Percentiles rank a stretch among this genome's conserved stretches.
phyloP scores from a whole-genome alignment of 192 early-diverging fungal species.

The Coemansia sp. region DNA sequence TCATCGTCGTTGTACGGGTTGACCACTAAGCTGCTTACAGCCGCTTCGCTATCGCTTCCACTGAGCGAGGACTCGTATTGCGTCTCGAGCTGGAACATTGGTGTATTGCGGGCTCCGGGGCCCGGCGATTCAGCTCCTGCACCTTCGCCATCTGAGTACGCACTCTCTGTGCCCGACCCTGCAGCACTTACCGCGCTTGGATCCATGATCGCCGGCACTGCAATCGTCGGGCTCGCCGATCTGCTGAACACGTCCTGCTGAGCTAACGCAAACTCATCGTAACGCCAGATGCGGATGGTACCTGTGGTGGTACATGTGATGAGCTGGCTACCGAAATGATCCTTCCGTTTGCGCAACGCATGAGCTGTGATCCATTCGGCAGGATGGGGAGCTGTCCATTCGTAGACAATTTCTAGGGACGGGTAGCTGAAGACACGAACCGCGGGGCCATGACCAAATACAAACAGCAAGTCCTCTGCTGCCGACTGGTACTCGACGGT shows the following conservation, averaged over 20 bases:
- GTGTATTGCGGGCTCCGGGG: neutral
- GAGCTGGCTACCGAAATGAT: slow-evolving; percentile 48
- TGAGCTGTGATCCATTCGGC: slow-evolving; percentile 40
- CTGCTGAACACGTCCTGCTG: slow-evolving; percentile 44
- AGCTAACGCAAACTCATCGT: slow-evolving; percentile 49
- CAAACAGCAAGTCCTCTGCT: slow-evolving; percentile 43
- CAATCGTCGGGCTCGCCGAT: slow-evolving; percentile 20
- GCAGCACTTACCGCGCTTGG: neutral
- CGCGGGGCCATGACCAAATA: slow-evolving; percentile 30
- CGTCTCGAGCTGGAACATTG: slow-evolving; percentile 35
- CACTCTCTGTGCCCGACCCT: slow-evolving; percentile 22
- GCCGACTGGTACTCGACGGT: slow-evolving; percentile 44
- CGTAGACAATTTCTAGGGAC: slow-evolving; percentile 47
- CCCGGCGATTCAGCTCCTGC: neutral
- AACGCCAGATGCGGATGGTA: slow-evolving; percentile 48
- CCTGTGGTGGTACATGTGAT: slow-evolving; percentile 45
- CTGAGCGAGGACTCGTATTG: slow-evolving; percentile 26
- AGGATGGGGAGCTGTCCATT: slow-evolving; percentile 41
- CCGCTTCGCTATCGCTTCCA: slow-evolving; percentile 16
- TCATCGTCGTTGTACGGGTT: slow-evolving; percentile 52
- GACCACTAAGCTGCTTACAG: slow-evolving; percentile 19
- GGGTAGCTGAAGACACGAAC: slow-evolving; percentile 43
- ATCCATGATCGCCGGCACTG: neutral
- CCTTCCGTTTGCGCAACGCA: slow-evolving; percentile 42
- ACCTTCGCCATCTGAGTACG: slow-evolving; percentile 14